Evolutionary conservation across 495 filamentous ascomycete species (phyloP).

Genomic region (Chaetomium cochliodes): DNA sequence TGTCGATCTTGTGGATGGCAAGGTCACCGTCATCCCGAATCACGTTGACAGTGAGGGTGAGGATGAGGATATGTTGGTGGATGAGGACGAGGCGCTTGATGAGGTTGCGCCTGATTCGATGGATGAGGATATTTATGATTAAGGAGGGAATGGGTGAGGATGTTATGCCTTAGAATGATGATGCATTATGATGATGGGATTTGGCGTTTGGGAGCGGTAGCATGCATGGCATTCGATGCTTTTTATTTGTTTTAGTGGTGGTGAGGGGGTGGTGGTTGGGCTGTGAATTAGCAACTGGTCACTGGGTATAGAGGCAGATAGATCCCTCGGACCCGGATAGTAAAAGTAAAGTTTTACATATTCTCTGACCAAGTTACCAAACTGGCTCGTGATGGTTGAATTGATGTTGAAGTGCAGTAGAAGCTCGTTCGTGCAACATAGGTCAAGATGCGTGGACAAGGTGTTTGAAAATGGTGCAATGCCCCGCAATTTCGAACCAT

Average conservation of each 20-base stretch:
- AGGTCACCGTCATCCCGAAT: slow-evolving; percentile 78
- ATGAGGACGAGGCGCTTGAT: slow-evolving; percentile 66
- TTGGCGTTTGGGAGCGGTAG: slow-evolving; percentile 6
- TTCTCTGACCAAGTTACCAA: background rate
- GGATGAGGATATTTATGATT: slow-evolving; percentile 55
- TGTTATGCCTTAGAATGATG: background rate
- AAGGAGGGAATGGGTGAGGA: background rate
- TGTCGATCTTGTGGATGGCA: slow-evolving; percentile 69
- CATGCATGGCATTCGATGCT: background rate
- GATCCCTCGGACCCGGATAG: background rate
- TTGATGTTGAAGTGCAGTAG: too few species aligned
- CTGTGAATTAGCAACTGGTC: background rate
- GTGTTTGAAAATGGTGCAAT: background rate
- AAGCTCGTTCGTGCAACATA: too few species aligned
- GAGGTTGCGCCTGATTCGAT: slow-evolving; percentile 67
- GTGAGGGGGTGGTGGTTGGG: background rate
- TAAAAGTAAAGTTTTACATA: background rate
- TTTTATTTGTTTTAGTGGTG: background rate
- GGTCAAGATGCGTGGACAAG: background rate
- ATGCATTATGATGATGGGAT: slow-evolving; percentile 1
- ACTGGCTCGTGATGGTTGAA: too few species aligned
- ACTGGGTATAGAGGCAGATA: slow-evolving; percentile 13
- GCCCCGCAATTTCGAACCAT: slow-evolving; percentile 25
- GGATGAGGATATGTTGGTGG: slow-evolving; percentile 65
- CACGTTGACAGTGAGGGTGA: slow-evolving; percentile 62